Base-by-base conservation (phyloP, 352 stramenopile species). In the Globisporangium megalacanthum region DNA sequence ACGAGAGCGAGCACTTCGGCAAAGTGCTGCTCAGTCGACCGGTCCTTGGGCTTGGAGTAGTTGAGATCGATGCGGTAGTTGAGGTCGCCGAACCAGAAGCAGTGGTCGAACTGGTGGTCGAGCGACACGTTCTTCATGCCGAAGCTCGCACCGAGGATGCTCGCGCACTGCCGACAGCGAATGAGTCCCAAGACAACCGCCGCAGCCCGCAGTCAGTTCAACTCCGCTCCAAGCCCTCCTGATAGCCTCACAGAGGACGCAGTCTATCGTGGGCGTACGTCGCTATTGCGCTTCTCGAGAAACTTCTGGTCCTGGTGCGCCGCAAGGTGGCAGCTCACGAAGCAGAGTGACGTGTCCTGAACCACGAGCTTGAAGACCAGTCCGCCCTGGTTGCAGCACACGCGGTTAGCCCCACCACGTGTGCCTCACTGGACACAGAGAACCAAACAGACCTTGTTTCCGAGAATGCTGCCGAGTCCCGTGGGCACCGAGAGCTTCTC, bases 281-380 rank as follows among this genome's bases (percentile, higher is more conserved):
- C 79, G 41, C 59, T 76, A 58, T 96, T 94, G 61, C 86, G 84
- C 56, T 88, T 89, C 61, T 93, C 81, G 15, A 94, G 66, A 57
- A 91, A 93, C 54, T 93, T 92, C 60, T 89, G 77, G 48, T 88
- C 80, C 56, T 93, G 81, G 29, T 96, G 86, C 1, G 85, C 86
- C 0, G 85, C 85, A 19, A 96, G 62, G 54, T 96, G 86, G 55
- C 82, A 93, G 69, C 84, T 94, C 52, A 88, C 80, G 59, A 94
- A 96, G 65, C 83, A 92, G 14, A 96, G 64, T 8, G 82, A 90
- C 5, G 82, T 89, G 60, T 88, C 81, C 56, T 82, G 70, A n/a
- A 96, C 58, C 13, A 83, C 68, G 33, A 81, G 72, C 63, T 92
- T 94, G 62, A 91, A 69, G 15, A 89, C 62, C n/a, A 91, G 66